A percentile compares a stretch with the other conserved stretches of the same genome.
Evolutionary conservation across 495 filamentous ascomycete species (phyloP).

Genomic region (Xylaria venustula): DNA sequence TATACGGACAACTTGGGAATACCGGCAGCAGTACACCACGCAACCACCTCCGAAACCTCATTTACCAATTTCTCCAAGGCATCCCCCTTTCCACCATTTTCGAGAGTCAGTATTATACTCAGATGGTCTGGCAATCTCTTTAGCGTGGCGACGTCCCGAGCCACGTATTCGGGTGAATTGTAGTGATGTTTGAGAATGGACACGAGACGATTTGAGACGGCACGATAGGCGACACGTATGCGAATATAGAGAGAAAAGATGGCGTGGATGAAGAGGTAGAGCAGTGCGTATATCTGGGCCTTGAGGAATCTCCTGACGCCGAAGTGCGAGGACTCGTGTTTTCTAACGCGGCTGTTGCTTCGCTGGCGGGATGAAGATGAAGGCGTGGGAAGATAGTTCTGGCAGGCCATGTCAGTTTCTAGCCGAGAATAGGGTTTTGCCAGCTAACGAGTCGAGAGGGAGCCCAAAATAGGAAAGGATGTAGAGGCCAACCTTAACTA

Average conservation of each 20-base stretch:
- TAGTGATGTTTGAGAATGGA: constrained; percentile 90
- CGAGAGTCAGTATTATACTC: constrained; percentile 77
- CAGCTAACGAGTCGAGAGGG: neutral
- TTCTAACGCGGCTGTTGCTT: constrained; percentile 24
- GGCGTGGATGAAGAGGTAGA: constrained; percentile 72
- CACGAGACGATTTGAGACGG: constrained; percentile 68
- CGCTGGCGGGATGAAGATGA: constrained; percentile 41
- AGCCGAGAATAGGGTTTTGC: constrained; percentile 6
- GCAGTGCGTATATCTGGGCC: constrained; percentile 62
- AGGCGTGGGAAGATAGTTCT: constrained; percentile 71
- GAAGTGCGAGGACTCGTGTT: constrained; percentile 37
- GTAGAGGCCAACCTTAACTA: constrained; percentile 52
- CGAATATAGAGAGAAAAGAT: constrained; percentile 86
- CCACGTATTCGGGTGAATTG: constrained; percentile 85
- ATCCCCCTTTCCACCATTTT: constrained; percentile 64
- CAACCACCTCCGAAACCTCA: constrained; percentile 83
- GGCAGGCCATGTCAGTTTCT: constrained; percentile 18
- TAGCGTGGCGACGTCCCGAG: constrained; percentile 76
- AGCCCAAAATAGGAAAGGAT: neutral
- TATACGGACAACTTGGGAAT: constrained; percentile 86
- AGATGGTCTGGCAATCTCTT: constrained; percentile 76
- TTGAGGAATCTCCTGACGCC: constrained; percentile 68
- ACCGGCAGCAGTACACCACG: constrained; percentile 86
- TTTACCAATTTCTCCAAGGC: constrained; percentile 79
- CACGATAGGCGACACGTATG: constrained; percentile 73